Evolutionary conservation across 176 grass and related monocot species (phyloP).

Genomic region (Oryza glaberrima): DNA sequence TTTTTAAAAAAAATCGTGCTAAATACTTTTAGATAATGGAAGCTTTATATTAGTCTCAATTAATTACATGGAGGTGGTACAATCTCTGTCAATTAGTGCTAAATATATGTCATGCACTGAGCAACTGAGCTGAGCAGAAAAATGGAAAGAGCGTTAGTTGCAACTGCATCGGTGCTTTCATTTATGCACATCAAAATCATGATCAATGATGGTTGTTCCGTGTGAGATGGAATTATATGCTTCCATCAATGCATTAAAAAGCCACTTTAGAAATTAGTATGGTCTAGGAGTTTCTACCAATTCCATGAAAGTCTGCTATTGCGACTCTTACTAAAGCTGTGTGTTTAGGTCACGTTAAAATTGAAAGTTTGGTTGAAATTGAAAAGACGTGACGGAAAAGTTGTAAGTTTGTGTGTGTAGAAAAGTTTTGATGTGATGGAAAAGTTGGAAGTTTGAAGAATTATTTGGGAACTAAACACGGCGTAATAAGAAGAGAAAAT

Average conservation of each 20-base stretch:
- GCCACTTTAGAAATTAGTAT: background rate
- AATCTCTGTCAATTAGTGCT: background rate
- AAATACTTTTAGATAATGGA: no score
- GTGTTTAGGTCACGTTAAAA: no score
- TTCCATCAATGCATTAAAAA: constrained; percentile 25
- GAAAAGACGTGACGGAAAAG: no score
- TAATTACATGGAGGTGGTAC: no score
- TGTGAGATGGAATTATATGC: background rate
- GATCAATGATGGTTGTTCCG: constrained; percentile 21
- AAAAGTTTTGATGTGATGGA: no score
- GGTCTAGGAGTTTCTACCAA: background rate
- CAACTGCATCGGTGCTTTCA: constrained; percentile 18
- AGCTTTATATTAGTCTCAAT: no score
- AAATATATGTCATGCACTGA: background rate
- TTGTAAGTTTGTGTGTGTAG: no score
- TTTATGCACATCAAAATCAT: constrained; percentile 34
- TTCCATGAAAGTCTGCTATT: background rate
- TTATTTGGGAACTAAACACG: no score
- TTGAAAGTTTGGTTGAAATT: no score
- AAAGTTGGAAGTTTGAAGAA: no score
- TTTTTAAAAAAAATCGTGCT: no score
- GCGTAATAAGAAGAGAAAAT: background rate
- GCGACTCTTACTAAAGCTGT: background rate
- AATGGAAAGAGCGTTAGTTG: background rate
- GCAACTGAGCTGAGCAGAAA: background rate